Percentiles rank a stretch among this genome's conserved stretches.
These are phyloP conservation scores for Hibiscus mutabilis DNA, from an alignment of 345 rosid genomes.

Conservation along the genomic window DNA sequence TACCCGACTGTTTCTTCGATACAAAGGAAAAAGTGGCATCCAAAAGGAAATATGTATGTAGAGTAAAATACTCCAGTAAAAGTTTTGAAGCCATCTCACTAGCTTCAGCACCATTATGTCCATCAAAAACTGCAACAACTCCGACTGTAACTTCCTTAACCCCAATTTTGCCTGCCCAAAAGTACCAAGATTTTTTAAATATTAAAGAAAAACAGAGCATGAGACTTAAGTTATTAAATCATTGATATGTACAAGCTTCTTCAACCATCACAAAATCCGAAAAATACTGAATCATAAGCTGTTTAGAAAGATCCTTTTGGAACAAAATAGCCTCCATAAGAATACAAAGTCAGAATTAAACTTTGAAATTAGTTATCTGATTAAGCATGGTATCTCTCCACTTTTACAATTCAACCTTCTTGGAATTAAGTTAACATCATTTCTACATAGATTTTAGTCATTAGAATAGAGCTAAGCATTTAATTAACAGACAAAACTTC, in stretches of 20 bases:
- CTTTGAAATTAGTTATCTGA: not conserved
- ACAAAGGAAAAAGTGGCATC: slow-evolving; percentile 62
- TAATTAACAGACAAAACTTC: not conserved
- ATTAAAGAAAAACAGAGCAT: slow-evolving; percentile 2
- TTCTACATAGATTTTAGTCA: not conserved
- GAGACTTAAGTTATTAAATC: not conserved
- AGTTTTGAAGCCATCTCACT: slow-evolving; percentile 94
- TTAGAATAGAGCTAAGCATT: not conserved
- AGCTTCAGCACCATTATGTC: slow-evolving; percentile 98
- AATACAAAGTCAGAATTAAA: not conserved
- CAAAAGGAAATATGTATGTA: slow-evolving; percentile 84
- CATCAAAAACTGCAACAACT: slow-evolving; percentile 75
- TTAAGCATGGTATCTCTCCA: not conserved
- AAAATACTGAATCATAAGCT: not conserved
- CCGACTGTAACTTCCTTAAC: slow-evolving; percentile 66
- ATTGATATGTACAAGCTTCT: not conserved
- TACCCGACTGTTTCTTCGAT: slow-evolving; percentile 39
- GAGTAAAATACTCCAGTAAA: slow-evolving; percentile 74
- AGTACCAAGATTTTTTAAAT: not conserved
- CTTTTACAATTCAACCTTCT: slow-evolving; percentile 2
- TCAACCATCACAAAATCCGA: not conserved
- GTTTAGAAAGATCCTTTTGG: not conserved
- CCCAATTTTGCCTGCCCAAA: slow-evolving; percentile 51
- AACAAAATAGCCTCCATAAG: not conserved
- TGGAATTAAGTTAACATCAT: not conserved